Evolutionary conservation across 2,329 filamentous ascomycete genomes (phyloP), one percentile per base, ranked within the genome.

Genomic region (Cladosporium austrohemisphaericum): DNA sequence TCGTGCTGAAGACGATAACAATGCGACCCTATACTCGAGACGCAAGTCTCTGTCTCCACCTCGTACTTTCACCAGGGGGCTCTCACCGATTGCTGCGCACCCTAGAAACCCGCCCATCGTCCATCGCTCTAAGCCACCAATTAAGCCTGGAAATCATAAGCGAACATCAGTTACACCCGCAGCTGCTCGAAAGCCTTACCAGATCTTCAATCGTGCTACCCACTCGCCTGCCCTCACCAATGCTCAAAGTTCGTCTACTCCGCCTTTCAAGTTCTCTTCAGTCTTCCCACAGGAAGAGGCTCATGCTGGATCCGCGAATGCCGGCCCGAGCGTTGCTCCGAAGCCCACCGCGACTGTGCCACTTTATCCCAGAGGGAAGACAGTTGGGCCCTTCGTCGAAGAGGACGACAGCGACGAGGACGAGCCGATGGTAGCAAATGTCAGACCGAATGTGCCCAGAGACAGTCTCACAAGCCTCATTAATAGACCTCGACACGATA

Each of bases 71-170:
- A 38, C 26, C 9, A 36, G 6, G 6, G 44, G 44, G 4, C 32
- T 47, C 5, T 18, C 25, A 1, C 44, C 33, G 4, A 37, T 47
- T 14, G 33, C 44, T 22, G 33, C 44, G 9, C 44, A 47, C 33
- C 44, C 33, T 9, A 28, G 33, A 16, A 29, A 37, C 16, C 16
- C 44, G 3, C 44, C 44, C 2, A 22, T 47, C 10, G 18, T 47
- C 11, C 14, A 29, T 18, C 23, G 32, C n/a, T 20, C 14, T 8
- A 47, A 47, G 16, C 44, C 44, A 9, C 44, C 44, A 4, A 47
- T 47, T 25, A 47, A 47, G 11, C 44, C 44, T 19, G 11, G 3
- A n/a, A 14, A n/a, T 9, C 35, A 18, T 10, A 16, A 11, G 11
- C 35, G 9, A 16, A 6, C 31, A 2, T n/a, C 16, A 18, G 16